Evolutionary conservation across 495 filamentous ascomycete genomes (phyloP), one percentile per base, ranked within the genome.

Genomic region (Penicillium nucicola): DNA sequence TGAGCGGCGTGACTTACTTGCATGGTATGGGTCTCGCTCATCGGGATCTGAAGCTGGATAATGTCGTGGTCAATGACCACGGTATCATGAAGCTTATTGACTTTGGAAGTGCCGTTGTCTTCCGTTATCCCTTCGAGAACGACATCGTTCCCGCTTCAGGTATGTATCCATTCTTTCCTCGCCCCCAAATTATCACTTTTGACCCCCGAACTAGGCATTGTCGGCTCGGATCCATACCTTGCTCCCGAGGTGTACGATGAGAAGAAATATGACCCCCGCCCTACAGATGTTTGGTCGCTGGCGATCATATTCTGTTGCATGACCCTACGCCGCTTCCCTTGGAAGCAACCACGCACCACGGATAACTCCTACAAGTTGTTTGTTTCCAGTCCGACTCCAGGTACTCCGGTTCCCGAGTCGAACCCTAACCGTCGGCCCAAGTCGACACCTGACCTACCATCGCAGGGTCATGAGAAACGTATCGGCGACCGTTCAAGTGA

Each of bases 61-160:
- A 99, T 57, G 93, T 99, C 13, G 93, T 99, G 39, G 90, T 99
- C 41, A 97, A 92, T 57, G 88, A 96, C 58, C 82, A 85, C 56
- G 93, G 93, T n/a, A 97, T 99, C 53, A 95, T 99, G 88, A 99
- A 99, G 72, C 87, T 99, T 42, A 99, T 99, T 54, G 93, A 99
- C 67, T 99, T 99, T 72, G 93, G 93, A 45, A 97, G 93, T 71
- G 91, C 93, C 4, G 91, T 90, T 49, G 92, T 99, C 39, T 99
- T 92, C 74, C 82, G 86, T 52, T 99, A 99, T 77, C 93, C 93
- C 2, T 99, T 99, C 65, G 93, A 99, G 71, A 90, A 85, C 45
- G 89, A 91, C 55, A 85, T 92, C 42, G 91, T 96, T 17, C 77
- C 82, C 32, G 91, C 93, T 35, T 85, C 82, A 64, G 93, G 93